A percentile compares a stretch with the other conserved stretches of the same genome.
phyloP scores from a whole-genome alignment of 805 yeast genomes.

The Cyberlindnera sargentensis region DNA sequence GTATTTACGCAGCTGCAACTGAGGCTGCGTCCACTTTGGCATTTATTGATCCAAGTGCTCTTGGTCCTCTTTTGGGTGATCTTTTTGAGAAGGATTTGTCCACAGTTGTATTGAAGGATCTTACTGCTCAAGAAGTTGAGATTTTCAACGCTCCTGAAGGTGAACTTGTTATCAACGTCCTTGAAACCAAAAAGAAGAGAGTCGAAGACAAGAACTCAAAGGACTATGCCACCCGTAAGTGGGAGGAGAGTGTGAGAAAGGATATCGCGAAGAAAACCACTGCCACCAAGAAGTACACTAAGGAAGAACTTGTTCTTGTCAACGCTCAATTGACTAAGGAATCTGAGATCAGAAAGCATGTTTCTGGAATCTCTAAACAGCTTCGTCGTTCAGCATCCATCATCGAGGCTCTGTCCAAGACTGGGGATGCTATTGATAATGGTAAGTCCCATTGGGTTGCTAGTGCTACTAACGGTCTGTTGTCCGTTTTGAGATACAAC shows the following conservation, averaged over 20 bases:
- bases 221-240: slow-evolving; percentile 77
- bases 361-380: slow-evolving; percentile 31
- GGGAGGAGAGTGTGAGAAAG: slow-evolving; percentile 82
- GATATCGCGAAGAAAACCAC: slow-evolving; percentile 57
- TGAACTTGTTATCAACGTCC: slow-evolving; percentile 57
- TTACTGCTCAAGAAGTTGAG: slow-evolving; percentile 43
- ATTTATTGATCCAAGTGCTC: slow-evolving; percentile 51
- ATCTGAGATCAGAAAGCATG: slow-evolving; percentile 40
- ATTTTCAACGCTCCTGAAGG: slow-evolving; percentile 72
- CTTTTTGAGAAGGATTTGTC: slow-evolving; percentile 37
- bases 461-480: slow-evolving; percentile 44
- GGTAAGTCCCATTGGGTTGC: slow-evolving; percentile 71
- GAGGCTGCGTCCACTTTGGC: slow-evolving; percentile 41
- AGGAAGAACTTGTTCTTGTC: slow-evolving; percentile 65
- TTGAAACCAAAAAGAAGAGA: slow-evolving; percentile 38
- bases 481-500: slow-evolving; percentile 36
- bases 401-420: slow-evolving; percentile 44
- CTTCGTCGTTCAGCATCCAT: slow-evolving; percentile 46
- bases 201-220: slow-evolving; percentile 64
- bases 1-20: slow-evolving; percentile 45
- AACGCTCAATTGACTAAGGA: slow-evolving; percentile 62
- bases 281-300: slow-evolving; percentile 51
- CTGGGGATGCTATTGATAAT: slow-evolving; percentile 48
- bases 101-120: slow-evolving; percentile 7
- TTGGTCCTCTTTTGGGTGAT: slow-evolving; percentile 44